Evolutionary conservation across 306 rosid species (phyloP).

Genomic region (Pterocarpus santalinus): DNA sequence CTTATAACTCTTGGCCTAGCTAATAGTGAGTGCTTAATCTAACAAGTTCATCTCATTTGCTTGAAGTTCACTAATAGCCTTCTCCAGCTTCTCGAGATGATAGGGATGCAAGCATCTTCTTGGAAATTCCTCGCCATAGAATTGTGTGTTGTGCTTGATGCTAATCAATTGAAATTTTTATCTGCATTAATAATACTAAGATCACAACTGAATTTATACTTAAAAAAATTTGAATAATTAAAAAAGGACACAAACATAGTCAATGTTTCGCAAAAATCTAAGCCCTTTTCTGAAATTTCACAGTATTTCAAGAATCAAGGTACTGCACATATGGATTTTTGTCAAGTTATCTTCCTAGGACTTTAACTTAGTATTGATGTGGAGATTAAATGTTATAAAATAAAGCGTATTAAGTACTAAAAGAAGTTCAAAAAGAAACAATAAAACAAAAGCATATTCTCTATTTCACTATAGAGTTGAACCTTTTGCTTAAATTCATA

Average conservation of each 20-base stretch:
- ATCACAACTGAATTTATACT: neutral
- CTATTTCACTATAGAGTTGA: too few relatives aligned
- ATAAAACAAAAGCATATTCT: too few relatives aligned
- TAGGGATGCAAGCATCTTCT: too few relatives aligned
- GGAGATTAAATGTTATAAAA: neutral
- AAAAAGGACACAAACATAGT: neutral
- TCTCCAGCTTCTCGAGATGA: too few relatives aligned
- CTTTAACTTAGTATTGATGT: neutral
- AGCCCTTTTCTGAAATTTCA: neutral
- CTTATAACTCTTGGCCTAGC: too few relatives aligned
- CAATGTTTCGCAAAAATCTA: neutral
- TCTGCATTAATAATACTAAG: neutral
- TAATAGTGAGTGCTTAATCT: too few relatives aligned
- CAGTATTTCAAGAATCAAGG: neutral
- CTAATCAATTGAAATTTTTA: neutral
- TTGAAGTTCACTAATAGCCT: too few relatives aligned
- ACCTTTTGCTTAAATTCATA: too few relatives aligned
- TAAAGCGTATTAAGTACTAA: neutral
- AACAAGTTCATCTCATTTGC: too few relatives aligned
- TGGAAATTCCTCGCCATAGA: too few relatives aligned
- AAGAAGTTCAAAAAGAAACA: neutral
- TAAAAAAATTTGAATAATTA: neutral
- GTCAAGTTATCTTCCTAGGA: neutral
- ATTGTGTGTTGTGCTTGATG: too few relatives aligned
- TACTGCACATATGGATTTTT: neutral